A percentile compares a stretch with the other conserved stretches of the same genome.
phyloP scores from a whole-genome alignment of 805 yeast genomes.

The Phaffomyces antillensis region DNA sequence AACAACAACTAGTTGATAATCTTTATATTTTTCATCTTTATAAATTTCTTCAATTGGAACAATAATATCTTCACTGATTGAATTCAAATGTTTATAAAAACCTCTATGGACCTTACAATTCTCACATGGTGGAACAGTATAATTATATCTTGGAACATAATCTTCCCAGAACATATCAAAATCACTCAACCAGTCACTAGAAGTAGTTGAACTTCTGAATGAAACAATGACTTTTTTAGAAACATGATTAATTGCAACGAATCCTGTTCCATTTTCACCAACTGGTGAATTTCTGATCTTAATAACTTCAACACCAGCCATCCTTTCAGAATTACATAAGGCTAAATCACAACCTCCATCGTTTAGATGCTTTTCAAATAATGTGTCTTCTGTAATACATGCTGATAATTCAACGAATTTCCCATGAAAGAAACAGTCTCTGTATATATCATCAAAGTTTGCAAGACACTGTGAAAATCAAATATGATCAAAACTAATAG shows the following conservation, averaged over 20 bases:
- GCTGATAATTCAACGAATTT: slow-evolving; percentile 15
- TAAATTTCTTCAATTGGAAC: slow-evolving; percentile 28
- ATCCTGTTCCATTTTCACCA: slow-evolving; percentile 42
- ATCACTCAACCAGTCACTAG: slow-evolving; percentile 64
- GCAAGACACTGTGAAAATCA: background rate
- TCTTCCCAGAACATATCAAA: slow-evolving; percentile 30
- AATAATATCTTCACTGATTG: slow-evolving; percentile 28
- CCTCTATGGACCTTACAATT: slow-evolving; percentile 62
- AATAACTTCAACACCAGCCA: slow-evolving; percentile 7
- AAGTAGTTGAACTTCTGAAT: slow-evolving; percentile 60
- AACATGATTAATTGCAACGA: slow-evolving; percentile 42
- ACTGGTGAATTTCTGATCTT: slow-evolving; percentile 13
- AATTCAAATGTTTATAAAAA: slow-evolving; percentile 40
- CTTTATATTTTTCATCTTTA: slow-evolving; percentile 30
- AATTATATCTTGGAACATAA: slow-evolving; percentile 13
- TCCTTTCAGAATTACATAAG: slow-evolving; percentile 10
- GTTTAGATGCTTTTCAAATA: slow-evolving; percentile 7
- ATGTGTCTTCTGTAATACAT: slow-evolving; percentile 14
- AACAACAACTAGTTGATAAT: slow-evolving; percentile 43
- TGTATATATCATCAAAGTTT: slow-evolving; percentile 8
- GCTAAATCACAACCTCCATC: slow-evolving; percentile 17
- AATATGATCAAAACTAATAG: too few relatives aligned
- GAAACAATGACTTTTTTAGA: slow-evolving; percentile 42
- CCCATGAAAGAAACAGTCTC: slow-evolving; percentile 16
- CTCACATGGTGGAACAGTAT: slow-evolving; percentile 29